Evolutionary conservation across 2,329 filamentous ascomycete genomes (phyloP).

Genomic region (Neofusicoccum sp.): DNA sequence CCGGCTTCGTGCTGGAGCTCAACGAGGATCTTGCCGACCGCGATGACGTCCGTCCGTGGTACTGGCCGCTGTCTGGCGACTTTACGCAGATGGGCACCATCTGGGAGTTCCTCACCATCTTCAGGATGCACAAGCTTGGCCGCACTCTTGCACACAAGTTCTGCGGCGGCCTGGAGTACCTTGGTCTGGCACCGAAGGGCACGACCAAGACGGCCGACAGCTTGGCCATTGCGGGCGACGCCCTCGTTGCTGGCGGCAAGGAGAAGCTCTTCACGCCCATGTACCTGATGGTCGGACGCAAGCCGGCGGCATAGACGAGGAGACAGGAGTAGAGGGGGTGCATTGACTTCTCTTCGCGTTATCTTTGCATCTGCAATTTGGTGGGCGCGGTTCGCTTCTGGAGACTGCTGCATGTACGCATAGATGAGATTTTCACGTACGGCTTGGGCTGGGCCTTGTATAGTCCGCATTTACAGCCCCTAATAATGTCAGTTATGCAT

Average conservation of each 20-base stretch:
- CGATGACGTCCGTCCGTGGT: conserved; percentile 81
- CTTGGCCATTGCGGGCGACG: conserved; percentile 78
- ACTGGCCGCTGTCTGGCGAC: conserved; percentile 87
- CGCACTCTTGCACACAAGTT: conserved; percentile 75
- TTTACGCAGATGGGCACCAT: conserved; percentile 80
- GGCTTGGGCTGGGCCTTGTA: conserved; percentile 15
- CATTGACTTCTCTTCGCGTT: not conserved
- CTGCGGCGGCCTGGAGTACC: conserved; percentile 73
- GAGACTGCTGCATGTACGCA: conserved; percentile 4
- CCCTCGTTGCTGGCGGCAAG: conserved; percentile 80
- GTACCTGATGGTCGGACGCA: conserved; percentile 95
- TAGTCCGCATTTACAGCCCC: conserved; percentile 9
- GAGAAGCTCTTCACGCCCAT: conserved; percentile 97
- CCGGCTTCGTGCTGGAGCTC: conserved; percentile 81
- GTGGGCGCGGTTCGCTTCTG: conserved; percentile 15
- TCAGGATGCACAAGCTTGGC: conserved; percentile 86
- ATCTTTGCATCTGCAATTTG: not conserved
- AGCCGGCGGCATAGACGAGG: conserved; percentile 57
- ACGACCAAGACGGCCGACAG: conserved; percentile 96
- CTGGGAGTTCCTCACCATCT: conserved; percentile 79
- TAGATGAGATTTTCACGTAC: conserved; percentile 14
- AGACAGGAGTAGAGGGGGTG: not conserved
- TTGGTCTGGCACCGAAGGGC: conserved; percentile 75
- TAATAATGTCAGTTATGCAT: conserved; percentile 14
- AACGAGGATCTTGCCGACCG: conserved; percentile 85